Evolutionary conservation across 495 filamentous ascomycete genomes (phyloP).

Genomic region (Neurospora sp.): DNA sequence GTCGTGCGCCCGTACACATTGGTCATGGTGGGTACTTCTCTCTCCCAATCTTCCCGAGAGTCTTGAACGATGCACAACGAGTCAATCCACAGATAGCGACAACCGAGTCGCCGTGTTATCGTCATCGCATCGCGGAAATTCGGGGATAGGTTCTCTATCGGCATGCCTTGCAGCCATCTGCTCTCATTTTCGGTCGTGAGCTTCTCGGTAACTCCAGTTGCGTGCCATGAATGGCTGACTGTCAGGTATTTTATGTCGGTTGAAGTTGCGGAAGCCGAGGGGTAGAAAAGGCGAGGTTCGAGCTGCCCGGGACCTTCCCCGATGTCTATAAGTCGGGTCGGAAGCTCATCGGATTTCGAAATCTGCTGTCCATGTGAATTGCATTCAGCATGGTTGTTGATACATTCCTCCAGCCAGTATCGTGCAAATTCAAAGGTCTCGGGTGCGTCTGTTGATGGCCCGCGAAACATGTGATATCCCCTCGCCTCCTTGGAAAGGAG

Average conservation of each 20-base stretch:
- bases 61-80: constrained; percentile 16
- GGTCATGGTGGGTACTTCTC: not conserved
- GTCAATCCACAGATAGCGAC: constrained; percentile 17
- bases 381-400: not conserved
- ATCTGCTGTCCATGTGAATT: not conserved
- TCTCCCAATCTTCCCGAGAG: not conserved
- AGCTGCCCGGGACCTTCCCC: not conserved
- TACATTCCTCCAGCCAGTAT: not conserved
- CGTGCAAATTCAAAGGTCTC: not conserved
- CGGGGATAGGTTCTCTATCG: not conserved
- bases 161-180: not conserved
- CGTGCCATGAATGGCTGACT: not conserved
- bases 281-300: not conserved
- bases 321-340: not conserved
- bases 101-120: constrained; percentile 5
- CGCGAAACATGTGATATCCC: not conserved
- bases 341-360: not conserved
- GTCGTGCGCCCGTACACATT: not conserved
- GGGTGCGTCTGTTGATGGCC: not conserved
- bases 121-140: constrained; percentile 13
- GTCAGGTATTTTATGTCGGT: not conserved
- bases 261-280: not conserved
- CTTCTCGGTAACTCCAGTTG: not conserved
- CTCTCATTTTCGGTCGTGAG: not conserved
- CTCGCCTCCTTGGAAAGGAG: not conserved